These are phyloP conservation scores for Cutaneotrichosporon sp. DNA, from an alignment of 1,284 basidiomycete genomes.

Conservation along the genomic window DNA sequence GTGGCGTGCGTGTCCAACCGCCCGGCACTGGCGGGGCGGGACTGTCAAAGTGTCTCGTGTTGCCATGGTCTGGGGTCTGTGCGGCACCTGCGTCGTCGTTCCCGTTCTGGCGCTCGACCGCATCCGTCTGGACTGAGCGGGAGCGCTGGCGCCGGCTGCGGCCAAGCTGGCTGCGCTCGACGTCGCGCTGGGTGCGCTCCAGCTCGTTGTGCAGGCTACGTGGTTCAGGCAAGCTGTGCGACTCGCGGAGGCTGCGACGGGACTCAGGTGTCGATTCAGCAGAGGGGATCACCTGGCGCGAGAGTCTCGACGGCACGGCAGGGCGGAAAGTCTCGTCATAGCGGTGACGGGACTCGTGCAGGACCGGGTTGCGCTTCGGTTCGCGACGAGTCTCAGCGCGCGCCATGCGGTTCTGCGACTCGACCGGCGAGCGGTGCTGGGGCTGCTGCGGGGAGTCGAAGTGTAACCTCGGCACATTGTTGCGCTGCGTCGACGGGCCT, in stretches of 20 bases:
- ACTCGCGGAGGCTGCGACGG: neutral
- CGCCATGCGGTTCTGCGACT: neutral
- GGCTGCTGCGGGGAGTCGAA: neutral
- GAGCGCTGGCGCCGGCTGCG: neutral
- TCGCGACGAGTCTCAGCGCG: neutral
- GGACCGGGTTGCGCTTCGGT: neutral
- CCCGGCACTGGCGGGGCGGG: neutral
- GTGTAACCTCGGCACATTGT: neutral
- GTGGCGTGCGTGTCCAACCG: neutral
- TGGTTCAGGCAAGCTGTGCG: neutral
- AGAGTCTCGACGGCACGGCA: neutral
- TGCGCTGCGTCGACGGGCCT: neutral
- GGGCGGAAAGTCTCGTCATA: neutral
- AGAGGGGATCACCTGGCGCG: conserved; percentile 5
- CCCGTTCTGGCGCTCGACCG: too few relatives aligned
- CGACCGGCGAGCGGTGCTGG: neutral
- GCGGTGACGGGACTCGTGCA: neutral
- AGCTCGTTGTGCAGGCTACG: conserved; percentile 8
- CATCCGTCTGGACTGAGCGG: neutral
- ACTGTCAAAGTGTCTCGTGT: neutral
- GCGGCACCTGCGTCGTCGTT: neutral
- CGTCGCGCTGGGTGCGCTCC: neutral
- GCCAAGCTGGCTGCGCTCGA: neutral
- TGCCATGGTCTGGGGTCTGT: neutral
- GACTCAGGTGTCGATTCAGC: conserved; percentile 10